phyloP scores from a whole-genome alignment of 345 rosid genomes.

The Dipteronia sinensis region DNA sequence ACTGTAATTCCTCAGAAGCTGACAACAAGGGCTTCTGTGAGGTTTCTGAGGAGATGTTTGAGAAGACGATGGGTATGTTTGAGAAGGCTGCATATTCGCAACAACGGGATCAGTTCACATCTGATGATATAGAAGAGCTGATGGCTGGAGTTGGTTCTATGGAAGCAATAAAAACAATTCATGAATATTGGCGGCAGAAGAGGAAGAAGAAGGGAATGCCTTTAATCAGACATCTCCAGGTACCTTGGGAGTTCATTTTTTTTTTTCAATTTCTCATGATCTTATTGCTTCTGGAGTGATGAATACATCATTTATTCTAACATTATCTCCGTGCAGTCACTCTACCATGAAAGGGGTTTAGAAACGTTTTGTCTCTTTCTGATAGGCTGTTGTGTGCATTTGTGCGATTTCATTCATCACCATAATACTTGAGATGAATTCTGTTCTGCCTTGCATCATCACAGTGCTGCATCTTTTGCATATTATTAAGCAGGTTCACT shows the following conservation, averaged over 20 bases:
- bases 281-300: background rate
- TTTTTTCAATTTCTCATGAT: constrained; percentile 1
- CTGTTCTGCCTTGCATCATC: background rate
- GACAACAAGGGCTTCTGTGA: constrained; percentile 36
- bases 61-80: constrained; percentile 77
- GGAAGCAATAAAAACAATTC: constrained; percentile 46
- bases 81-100: constrained; percentile 87
- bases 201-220: constrained; percentile 85
- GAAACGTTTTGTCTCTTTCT: background rate
- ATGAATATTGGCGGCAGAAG: constrained; percentile 81
- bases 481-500: background rate
- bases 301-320: background rate
- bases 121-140: constrained; percentile 68
- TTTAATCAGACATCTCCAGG: constrained; percentile 95
- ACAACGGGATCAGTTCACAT: constrained; percentile 64
- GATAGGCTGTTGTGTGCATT: background rate
- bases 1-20: constrained; percentile 43
- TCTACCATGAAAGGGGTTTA: constrained; percentile 1
- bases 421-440: background rate
- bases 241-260: constrained; percentile 28
- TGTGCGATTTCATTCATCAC: background rate
- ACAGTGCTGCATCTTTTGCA: background rate
- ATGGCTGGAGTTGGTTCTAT: constrained; percentile 56
- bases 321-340: background rate
- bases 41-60: constrained; percentile 65